Evolutionary conservation across 805 yeast species (phyloP), one percentile per base, ranked within the genome.

Genomic region (Metschnikowia aberdeeniae): DNA sequence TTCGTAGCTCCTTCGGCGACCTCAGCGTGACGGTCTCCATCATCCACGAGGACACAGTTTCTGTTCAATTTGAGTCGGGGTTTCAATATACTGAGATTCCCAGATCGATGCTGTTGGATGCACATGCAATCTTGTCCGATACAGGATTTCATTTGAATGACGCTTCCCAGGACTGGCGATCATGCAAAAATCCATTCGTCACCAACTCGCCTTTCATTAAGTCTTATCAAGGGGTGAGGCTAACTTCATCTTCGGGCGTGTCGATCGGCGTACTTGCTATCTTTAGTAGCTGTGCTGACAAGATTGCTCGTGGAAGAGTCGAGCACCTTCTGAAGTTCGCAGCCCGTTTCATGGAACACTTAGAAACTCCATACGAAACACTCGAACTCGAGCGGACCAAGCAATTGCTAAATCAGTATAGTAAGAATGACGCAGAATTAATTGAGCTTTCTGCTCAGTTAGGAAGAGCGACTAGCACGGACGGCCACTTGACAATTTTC

Each of bases 81-180:
- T 63, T 81, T 30, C 73, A 72, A 5, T 62, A 75, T 44, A 67
- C 62, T n/a, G 78, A 72, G 45, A 72, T 80, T 40, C 80, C 81
- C 10, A 67, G 88, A 42, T 63, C 61, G 17, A 64, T 80, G 2
- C 80, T 89, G 6, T 61, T 86, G 37, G 93, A 86, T 58, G 80
- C 80, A 7, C 92, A 86, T 63, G 71, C 89, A 0, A 71, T 86
- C 1, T 62, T 86, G 30, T 82, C 89, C 0, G 60, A 68, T 6
- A 80, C 72, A 2, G 71, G 73, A 49, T 76, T 86, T 43, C 66
- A 80, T 3, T 52, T 86, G 6, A 58, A 72, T 5, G 86, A 85
- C 59, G 81, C 89, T 2, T 60, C 79, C 5, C 64, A 66, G 30
- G 95, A 86, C 57, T 86, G 95, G 93, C 69, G 95, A 58, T 75